Evolutionary conservation across 306 rosid genomes (phyloP).

Genomic region (Malus orientalis): DNA sequence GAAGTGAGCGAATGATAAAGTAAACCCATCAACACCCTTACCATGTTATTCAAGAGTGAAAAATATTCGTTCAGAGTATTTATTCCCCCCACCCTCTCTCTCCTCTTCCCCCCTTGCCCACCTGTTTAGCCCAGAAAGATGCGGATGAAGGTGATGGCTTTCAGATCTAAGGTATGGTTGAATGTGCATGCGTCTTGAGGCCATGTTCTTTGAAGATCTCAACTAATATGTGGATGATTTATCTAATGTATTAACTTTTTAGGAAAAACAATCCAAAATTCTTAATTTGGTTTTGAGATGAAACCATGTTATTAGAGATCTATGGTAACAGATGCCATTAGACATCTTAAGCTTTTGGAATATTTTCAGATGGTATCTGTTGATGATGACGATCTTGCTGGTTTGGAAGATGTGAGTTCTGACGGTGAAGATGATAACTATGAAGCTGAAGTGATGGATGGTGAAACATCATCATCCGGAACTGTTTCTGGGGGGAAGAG

Average conservation of each 20-base stretch:
- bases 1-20: not conserved
- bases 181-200: not conserved
- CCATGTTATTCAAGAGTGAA: not conserved
- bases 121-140: not conserved
- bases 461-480: slow-evolving; percentile 72
- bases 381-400: slow-evolving; percentile 99
- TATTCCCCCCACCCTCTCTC: not conserved
- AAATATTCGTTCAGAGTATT: not conserved
- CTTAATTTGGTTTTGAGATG: not conserved
- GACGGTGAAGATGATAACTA: slow-evolving; percentile 95
- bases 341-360: slow-evolving; percentile 3
- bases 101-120: too few species aligned
- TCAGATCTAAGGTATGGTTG: not conserved
- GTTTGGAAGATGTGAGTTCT: slow-evolving; percentile 92
- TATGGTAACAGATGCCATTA: not conserved
- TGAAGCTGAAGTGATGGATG: slow-evolving; percentile 84
- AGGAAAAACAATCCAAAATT: not conserved
- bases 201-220: not conserved
- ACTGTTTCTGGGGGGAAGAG: slow-evolving; percentile 40
- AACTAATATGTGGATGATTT: not conserved
- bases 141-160: not conserved
- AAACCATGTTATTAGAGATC: not conserved
- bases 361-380: slow-evolving; percentile 80
- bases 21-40: not conserved
- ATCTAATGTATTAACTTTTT: not conserved